These are phyloP conservation scores for Aspergillus bombycis DNA, from an alignment of 2,329 filamentous ascomycete genomes.

Conservation along the genomic window DNA sequence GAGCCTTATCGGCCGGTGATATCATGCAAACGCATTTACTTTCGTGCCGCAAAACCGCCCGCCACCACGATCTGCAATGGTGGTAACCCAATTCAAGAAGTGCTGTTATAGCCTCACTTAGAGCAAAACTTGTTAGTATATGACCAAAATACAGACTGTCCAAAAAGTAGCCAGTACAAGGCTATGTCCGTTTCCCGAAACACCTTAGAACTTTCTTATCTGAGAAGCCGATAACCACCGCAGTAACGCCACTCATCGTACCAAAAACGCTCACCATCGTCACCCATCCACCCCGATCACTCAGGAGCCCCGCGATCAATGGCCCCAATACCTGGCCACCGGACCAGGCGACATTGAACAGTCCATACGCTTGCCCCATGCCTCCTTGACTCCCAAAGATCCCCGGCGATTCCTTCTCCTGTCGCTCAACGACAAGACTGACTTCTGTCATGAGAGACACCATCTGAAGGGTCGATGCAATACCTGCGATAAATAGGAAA, in stretches of 20 bases:
- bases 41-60: neutral
- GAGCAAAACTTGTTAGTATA: neutral
- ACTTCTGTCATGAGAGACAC: constrained; percentile 74
- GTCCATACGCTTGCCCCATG: constrained; percentile 61
- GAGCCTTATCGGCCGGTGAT: neutral
- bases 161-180: neutral
- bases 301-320: constrained; percentile 54
- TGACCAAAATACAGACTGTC: neutral
- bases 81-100: neutral
- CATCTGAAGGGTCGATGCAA: constrained; percentile 59
- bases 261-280: constrained; percentile 58
- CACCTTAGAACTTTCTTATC: constrained; percentile 26
- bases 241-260: constrained; percentile 52
- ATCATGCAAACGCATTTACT: neutral
- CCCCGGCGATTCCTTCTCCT: constrained; percentile 53
- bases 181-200: constrained; percentile 3
- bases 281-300: constrained; percentile 51
- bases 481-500: constrained; percentile 63
- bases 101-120: neutral
- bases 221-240: constrained; percentile 43
- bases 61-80: neutral
- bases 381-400: constrained; percentile 59
- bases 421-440: constrained; percentile 56
- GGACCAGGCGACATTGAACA: constrained; percentile 60
- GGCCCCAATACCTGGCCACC: constrained; percentile 56